Evolutionary conservation across 2,329 filamentous ascomycete species (phyloP).

Genomic region (Myriosclerotinia scirpicola): DNA sequence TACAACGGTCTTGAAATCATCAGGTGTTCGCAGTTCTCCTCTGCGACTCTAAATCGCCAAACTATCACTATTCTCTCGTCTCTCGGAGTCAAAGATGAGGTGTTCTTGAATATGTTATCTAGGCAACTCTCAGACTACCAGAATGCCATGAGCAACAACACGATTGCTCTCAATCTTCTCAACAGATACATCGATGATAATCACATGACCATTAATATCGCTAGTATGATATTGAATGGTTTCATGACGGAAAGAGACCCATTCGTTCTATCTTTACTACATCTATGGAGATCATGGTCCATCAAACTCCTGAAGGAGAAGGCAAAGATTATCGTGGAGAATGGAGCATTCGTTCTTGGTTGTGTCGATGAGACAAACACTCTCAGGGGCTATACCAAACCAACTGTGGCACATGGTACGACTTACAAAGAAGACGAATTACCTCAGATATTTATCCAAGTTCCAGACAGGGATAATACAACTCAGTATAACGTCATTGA

Average conservation of each 20-base stretch:
- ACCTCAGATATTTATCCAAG: constrained; percentile 87
- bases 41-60: constrained; percentile 84
- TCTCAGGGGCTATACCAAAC: constrained; percentile 68
- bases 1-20: constrained; percentile 82
- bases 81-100: constrained; percentile 66
- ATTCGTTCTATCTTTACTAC: constrained; percentile 75
- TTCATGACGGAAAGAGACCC: constrained; percentile 77
- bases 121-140: constrained; percentile 68
- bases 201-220: constrained; percentile 71
- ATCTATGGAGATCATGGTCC: constrained; percentile 85
- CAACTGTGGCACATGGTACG: constrained; percentile 42
- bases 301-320: constrained; percentile 92
- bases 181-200: constrained; percentile 81
- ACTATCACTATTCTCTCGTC: constrained; percentile 81
- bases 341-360: constrained; percentile 85
- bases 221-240: constrained; percentile 73
- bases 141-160: constrained; percentile 64
- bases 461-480: constrained; percentile 59
- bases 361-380: constrained; percentile 82
- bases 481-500: constrained; percentile 62
- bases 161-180: constrained; percentile 65
- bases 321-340: constrained; percentile 75
- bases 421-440: constrained; percentile 50
- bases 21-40: constrained; percentile 71
- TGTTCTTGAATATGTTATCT: constrained; percentile 68